Evolutionary conservation across 1,139 yeast genomes (phyloP), one percentile per base, ranked within the genome.

Genomic region (Pichia sp.): DNA sequence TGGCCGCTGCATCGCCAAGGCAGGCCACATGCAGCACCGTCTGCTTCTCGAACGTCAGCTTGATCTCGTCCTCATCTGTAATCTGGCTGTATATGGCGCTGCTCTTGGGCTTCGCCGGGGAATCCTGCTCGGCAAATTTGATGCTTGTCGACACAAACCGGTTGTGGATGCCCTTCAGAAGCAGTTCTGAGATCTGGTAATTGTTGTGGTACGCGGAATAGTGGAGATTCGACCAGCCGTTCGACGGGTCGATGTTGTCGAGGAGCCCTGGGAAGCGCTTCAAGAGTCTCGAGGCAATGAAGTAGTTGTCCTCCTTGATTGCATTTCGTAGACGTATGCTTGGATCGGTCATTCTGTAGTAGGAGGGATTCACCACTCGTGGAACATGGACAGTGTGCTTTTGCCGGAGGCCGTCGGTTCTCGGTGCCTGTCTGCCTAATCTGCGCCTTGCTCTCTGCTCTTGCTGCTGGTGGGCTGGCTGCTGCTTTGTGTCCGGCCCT

Each of bases 161-260:
- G 45, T 70, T 67, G 57, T 71, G 69, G 43, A 77, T 68, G 54
- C 68, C 67, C 29, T 76, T 70, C 15, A 81, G 67, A n/a, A 81
- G 61, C 57, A 80, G 79, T 54, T 84, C 90, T 66, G 96, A 87
- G 6, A 90, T 79, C 56, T 89, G 78, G 65, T 87, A 88, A 61
- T 87, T 81, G 38, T 97, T 97, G 63, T 87, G 74, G 65, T 72
- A 87, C 8, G 95, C 84, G 0, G 97, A 93, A 70, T 90, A 90
- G 70, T 92, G 98, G 50, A 92, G 75, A 52, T 90, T 87, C 45
- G 88, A 78, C 97, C 97, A 92, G 0, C 98, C 98, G 62, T 86
- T 82, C 46, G 74, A 57, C 13, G 84, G 75, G 67, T 93, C 92
- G 26, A 82, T 76, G 66, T 90, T 89, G 54, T 85, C 82, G 70